Evolutionary conservation across 2,329 filamentous ascomycete genomes (phyloP).

Genomic region (Penicillium sclerotiorum): DNA sequence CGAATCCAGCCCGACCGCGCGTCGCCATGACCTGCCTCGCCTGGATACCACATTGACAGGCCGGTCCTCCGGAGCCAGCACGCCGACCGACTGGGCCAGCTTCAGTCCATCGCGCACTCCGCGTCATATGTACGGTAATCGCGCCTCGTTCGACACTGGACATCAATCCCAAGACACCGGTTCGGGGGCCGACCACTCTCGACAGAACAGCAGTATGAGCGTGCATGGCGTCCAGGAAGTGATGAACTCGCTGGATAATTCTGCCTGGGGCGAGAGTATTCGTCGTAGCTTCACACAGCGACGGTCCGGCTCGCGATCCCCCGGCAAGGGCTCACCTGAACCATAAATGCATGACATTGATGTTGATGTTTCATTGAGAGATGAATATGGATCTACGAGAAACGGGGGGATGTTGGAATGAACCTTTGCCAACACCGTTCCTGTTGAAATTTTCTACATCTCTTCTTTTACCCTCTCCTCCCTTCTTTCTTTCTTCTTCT

Average conservation of each 20-base stretch:
- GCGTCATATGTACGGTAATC: conserved; percentile 32
- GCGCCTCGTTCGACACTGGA: conserved; percentile 34
- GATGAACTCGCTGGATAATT: conserved; percentile 82
- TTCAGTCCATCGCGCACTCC: conserved; percentile 54
- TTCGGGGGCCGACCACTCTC: conserved; percentile 47
- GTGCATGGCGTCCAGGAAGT: conserved; percentile 74
- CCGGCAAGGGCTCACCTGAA: conserved; percentile 9
- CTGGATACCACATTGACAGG: conserved; percentile 45
- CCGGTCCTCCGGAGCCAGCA: conserved; percentile 38
- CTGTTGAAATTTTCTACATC: conserved; percentile 11
- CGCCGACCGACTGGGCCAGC: conserved; percentile 52
- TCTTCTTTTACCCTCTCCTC: conserved; percentile 1
- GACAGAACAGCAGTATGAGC: conserved; percentile 70
- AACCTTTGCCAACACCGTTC: conserved; percentile 7
- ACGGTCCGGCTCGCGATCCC: conserved; percentile 39
- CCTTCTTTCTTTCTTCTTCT: neutral
- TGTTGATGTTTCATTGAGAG: conserved; percentile 8
- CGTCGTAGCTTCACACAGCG: conserved; percentile 78
- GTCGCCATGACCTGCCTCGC: conserved; percentile 50
- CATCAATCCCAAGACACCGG: conserved; percentile 20
- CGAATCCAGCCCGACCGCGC: conserved; percentile 31
- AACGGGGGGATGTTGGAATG: neutral
- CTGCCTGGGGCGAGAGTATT: conserved; percentile 91
- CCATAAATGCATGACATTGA: conserved; percentile 12
- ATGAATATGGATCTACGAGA: conserved; percentile 10